Percentiles rank a stretch among this genome's conserved stretches.
Conservation (phyloP, 1,139 yeast genomes). For the Debaryomyces sp. region DNA sequence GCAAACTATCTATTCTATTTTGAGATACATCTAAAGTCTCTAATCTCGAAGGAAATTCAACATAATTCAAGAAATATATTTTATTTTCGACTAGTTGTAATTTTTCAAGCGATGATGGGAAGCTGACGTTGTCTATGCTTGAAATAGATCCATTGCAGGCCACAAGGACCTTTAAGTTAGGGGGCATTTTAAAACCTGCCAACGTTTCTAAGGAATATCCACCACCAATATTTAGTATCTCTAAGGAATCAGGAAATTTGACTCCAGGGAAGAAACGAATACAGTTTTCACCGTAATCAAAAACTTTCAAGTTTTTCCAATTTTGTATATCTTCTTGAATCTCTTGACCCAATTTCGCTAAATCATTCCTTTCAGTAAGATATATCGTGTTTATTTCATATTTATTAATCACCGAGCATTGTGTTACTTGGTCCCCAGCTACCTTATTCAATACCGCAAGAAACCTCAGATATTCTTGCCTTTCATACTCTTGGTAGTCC, state of each 20-base stretch:
- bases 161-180: constrained; percentile 30
- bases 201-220: constrained; percentile 45
- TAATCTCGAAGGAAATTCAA: constrained; percentile 40
- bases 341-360: constrained; percentile 38
- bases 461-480: constrained; percentile 28
- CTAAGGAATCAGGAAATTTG: constrained; percentile 40
- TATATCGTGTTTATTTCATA: constrained; percentile 39
- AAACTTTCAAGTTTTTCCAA: constrained; percentile 37
- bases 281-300: constrained; percentile 45
- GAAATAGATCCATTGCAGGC: constrained; percentile 41
- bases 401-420: constrained; percentile 44
- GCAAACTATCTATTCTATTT: constrained; percentile 43
- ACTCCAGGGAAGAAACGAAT: constrained; percentile 45
- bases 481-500: constrained; percentile 31
- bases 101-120: constrained; percentile 36
- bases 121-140: constrained; percentile 38
- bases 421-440: constrained; percentile 35
- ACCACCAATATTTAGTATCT: constrained; percentile 45
- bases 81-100: constrained; percentile 42
- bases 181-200: constrained; percentile 46
- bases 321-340: constrained; percentile 41
- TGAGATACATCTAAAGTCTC: constrained; percentile 40
- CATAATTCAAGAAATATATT: constrained; percentile 43
- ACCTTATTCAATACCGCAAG: constrained; percentile 24
- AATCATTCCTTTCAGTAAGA: constrained; percentile 37